Evolutionary conservation across 352 stramenopile genomes (phyloP).

Genomic region (Pythium rishiriense): DNA sequence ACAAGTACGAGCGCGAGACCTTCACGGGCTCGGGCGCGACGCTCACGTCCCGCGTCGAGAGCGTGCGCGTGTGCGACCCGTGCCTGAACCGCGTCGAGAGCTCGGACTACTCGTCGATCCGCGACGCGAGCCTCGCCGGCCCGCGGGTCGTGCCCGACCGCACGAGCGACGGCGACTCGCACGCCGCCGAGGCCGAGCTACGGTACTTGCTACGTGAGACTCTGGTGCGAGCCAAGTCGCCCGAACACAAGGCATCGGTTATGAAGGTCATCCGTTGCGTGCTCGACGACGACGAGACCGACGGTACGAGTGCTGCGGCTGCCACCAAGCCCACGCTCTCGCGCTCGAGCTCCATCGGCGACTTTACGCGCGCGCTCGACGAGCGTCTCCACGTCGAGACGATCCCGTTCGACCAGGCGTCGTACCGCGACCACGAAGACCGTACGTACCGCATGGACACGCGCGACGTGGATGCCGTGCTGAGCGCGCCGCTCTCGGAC

Average conservation of each 20-base stretch:
- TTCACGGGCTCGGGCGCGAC: background rate
- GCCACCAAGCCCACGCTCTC: background rate
- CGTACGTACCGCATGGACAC: slow-evolving; percentile 15
- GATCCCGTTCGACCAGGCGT: slow-evolving; percentile 30
- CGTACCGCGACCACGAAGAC: slow-evolving; percentile 28
- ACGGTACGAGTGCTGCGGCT: background rate
- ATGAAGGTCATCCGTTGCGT: slow-evolving; percentile 51
- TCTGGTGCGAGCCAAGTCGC: slow-evolving; percentile 27
- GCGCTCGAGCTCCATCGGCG: slow-evolving; percentile 19
- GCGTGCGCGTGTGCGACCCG: slow-evolving; percentile 49
- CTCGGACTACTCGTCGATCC: slow-evolving; percentile 47
- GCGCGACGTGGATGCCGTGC: background rate
- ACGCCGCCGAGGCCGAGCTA: slow-evolving; percentile 33
- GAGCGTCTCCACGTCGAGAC: background rate
- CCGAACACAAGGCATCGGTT: slow-evolving; percentile 36
- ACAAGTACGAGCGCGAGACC: slow-evolving; percentile 27
- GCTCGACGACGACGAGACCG: slow-evolving; percentile 37
- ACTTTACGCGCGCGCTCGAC: background rate
- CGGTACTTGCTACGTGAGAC: slow-evolving; percentile 40
- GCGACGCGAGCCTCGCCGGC: slow-evolving; percentile 22
- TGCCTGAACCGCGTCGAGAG: slow-evolving; percentile 55
- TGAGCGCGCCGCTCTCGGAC: slow-evolving; percentile 13
- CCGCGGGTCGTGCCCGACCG: slow-evolving; percentile 31
- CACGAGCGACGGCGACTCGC: slow-evolving; percentile 3
- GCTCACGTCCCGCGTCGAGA: slow-evolving; percentile 7